phyloP scores from a whole-genome alignment of 305 asterid genomes.

The Fraxinus xanthoxyloides region DNA sequence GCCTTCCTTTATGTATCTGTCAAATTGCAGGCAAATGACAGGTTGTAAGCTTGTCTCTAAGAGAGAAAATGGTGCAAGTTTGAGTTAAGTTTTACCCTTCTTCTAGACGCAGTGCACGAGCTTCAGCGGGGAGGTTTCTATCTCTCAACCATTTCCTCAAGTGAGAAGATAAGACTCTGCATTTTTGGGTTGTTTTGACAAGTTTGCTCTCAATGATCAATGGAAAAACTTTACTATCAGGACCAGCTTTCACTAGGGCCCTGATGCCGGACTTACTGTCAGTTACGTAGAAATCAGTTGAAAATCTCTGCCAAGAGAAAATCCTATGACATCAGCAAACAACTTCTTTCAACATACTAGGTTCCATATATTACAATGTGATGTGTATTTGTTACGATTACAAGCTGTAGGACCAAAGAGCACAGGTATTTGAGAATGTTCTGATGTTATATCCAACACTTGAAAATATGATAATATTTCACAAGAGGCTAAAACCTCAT shows the following conservation, averaged over 20 bases:
- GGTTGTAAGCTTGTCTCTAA: background rate
- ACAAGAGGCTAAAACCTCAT: background rate
- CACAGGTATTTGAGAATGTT: background rate
- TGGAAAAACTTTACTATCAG: conserved; percentile 30
- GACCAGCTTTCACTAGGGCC: conserved; percentile 43
- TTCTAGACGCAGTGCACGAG: conserved; percentile 35
- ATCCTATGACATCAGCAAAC: background rate
- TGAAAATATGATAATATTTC: background rate
- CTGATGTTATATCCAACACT: background rate
- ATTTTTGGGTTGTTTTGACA: conserved; percentile 28
- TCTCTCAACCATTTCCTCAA: conserved; percentile 42
- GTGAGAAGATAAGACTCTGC: conserved; percentile 34
- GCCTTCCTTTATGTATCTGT: conserved; percentile 42
- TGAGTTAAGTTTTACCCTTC: conserved; percentile 36
- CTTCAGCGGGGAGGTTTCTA: conserved; percentile 39
- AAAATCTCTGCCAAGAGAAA: conserved; percentile 32
- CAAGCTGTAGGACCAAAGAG: background rate
- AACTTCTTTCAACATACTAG: background rate
- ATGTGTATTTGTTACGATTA: background rate
- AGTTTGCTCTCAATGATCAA: conserved; percentile 34
- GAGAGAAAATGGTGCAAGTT: background rate
- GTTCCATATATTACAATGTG: background rate
- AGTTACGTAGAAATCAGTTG: conserved; percentile 43
- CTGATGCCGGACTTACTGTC: conserved; percentile 39
- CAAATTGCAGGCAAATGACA: background rate